Evolutionary conservation across 78 protist species (phyloP), one percentile per base, ranked within the genome.

Genomic region (Dictyostelium citrinum): DNA sequence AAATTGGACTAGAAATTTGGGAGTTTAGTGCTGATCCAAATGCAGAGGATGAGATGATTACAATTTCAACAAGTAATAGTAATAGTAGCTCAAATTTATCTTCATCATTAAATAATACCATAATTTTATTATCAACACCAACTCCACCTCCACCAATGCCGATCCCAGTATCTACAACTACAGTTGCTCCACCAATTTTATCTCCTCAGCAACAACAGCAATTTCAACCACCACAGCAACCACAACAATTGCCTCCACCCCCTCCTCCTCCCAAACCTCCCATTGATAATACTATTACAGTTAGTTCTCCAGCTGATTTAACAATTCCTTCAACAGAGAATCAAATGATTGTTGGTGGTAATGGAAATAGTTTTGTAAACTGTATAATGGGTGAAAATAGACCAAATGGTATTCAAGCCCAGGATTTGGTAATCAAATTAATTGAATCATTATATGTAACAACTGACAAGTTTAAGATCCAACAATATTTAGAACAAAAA

Each of bases 1-100:
- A 76, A 3, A 39, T 88, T n/a, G 93, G 93, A 2, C 24, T 11
- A 16, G 93, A 88, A 81, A 78, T 88, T 67, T 88, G 93, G 93
- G 93, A 88, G 17, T 88, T 88, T 72, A 45, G 64, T 67, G 85
- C 84, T 1, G 93, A 88, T 14, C 93, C 93, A 31, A 24, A 55
- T 24, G 83, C 55, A 58, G 92, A 74, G 10, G 92, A 85, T 5
- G 84, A 85, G n/a, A 75, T 41, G 49, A 75, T 41, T 16, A n/a
- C 49, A 31, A n/a, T 41, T 41, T 31, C 29, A 22, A 2, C 49
- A 35, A 72, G 27, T 20, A 43, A 75, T 41, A 75, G 55, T 75
- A 76, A 76, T 24, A 41, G 61, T 64, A 64, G 72, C 11, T 64
- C 31, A 70, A 70, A 70, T 70, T 70, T 70, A 33, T 75, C 46